A percentile compares a stretch with the other conserved stretches of the same genome.
Evolutionary conservation across 2,329 filamentous ascomycete genomes (phyloP).

Genomic region (Curvularia eragrostidis): DNA sequence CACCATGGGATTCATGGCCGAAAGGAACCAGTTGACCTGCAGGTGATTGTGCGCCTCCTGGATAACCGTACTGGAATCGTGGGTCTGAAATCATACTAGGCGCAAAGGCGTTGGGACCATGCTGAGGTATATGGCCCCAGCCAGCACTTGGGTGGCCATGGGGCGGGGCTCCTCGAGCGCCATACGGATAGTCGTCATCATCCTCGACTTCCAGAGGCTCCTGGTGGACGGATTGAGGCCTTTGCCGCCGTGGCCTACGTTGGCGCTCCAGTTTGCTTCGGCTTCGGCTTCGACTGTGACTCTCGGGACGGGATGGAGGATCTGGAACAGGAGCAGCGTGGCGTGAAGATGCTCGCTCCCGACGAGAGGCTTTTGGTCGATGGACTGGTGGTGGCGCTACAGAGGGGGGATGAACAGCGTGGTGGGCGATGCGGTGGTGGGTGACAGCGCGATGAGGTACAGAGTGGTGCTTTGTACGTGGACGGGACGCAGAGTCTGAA

Average conservation of each 20-base stretch:
- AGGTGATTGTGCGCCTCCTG: conserved; percentile 31
- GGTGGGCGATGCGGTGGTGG: conserved; percentile 35
- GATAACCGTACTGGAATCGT: conserved; percentile 36
- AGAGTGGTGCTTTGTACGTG: conserved; percentile 35
- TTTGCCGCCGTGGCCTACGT: conserved; percentile 39
- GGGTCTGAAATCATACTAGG: conserved; percentile 50
- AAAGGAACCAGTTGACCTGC: conserved; percentile 43
- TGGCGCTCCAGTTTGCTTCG: conserved; percentile 41
- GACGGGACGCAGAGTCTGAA: conserved; percentile 58
- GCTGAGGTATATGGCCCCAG: conserved; percentile 48
- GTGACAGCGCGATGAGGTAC: conserved; percentile 30
- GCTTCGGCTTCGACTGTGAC: conserved; percentile 44
- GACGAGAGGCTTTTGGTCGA: conserved; percentile 46
- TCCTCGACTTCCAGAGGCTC: conserved; percentile 55
- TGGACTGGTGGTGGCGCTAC: conserved; percentile 47
- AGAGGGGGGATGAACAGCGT: conserved; percentile 33
- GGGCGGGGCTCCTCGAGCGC: conserved; percentile 34
- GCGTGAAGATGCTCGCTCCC: conserved; percentile 49
- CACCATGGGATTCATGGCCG: conserved; percentile 46
- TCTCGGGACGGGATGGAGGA: conserved; percentile 43
- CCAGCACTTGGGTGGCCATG: conserved; percentile 46
- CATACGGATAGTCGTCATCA: conserved; percentile 55
- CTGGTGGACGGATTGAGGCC: conserved; percentile 47
- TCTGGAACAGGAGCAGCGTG: conserved; percentile 43
- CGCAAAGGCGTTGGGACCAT: conserved; percentile 46